phyloP scores from a whole-genome alignment of 306 rosid genomes.

The Casuarina cunninghamiana region DNA sequence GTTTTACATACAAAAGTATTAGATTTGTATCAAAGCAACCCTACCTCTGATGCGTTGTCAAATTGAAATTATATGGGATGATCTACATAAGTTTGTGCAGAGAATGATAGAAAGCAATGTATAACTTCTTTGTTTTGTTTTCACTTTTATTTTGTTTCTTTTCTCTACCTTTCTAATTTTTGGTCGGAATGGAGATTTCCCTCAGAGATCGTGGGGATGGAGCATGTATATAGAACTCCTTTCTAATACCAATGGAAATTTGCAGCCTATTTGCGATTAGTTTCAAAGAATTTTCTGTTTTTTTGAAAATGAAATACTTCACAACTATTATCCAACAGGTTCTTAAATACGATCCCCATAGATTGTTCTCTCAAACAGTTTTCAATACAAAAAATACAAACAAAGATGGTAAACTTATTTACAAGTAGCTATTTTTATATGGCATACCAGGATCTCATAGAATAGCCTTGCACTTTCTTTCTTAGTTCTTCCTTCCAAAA shows the following conservation, averaged over 20 bases:
- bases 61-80: not conserved
- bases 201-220: too few species aligned
- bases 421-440: not conserved
- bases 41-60: not conserved
- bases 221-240: too few species aligned
- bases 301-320: too few species aligned
- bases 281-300: too few species aligned
- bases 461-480: constrained; percentile 75
- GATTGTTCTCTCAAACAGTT: too few species aligned
- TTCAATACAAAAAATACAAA: not conserved
- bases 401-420: constrained; percentile 1
- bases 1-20: constrained; percentile 9
- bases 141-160: not conserved
- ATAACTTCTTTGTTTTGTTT: not conserved
- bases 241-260: too few species aligned
- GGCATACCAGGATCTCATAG: constrained; percentile 81
- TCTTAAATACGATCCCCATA: too few species aligned
- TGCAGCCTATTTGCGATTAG: too few species aligned
- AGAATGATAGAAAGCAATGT: not conserved
- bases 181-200: not conserved
- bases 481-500: constrained; percentile 38
- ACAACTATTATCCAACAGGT: too few species aligned
- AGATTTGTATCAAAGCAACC: not conserved
- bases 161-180: not conserved
- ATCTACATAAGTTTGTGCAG: not conserved